phyloP scores from a whole-genome alignment of 805 yeast genomes.

The Wickerhamiella galacta region DNA sequence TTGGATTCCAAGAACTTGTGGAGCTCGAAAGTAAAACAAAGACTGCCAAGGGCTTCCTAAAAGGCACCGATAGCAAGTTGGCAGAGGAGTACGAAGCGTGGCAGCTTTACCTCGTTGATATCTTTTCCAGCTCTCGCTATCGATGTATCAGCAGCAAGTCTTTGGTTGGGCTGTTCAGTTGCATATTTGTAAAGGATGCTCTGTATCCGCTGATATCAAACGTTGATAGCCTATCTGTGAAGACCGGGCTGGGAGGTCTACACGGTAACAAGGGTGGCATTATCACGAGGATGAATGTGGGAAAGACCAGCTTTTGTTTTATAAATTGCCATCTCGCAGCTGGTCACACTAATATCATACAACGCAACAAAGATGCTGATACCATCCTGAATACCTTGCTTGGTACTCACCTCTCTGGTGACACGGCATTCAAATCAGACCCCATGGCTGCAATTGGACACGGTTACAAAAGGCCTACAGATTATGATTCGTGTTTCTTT shows the following conservation, averaged over 20 bases:
- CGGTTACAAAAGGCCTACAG: slow-evolving; percentile 29
- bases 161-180: slow-evolving; percentile 65
- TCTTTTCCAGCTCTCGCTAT: slow-evolving; percentile 24
- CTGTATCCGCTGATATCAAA: slow-evolving; percentile 37
- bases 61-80: slow-evolving; percentile 21
- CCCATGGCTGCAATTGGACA: no score
- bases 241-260: slow-evolving; percentile 89
- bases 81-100: slow-evolving; percentile 20
- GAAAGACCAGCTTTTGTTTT: slow-evolving; percentile 58
- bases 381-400: slow-evolving; percentile 35
- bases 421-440: slow-evolving; percentile 6
- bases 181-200: slow-evolving; percentile 46
- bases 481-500: slow-evolving; percentile 76
- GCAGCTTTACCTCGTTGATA: slow-evolving; percentile 18
- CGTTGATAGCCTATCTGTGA: slow-evolving; percentile 58
- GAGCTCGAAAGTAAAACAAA: slow-evolving; percentile 75
- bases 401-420: slow-evolving; percentile 5
- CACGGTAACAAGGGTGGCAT: slow-evolving; percentile 63
- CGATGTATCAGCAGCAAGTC: slow-evolving; percentile 57
- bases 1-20: slow-evolving; percentile 82
- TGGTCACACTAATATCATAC: slow-evolving; percentile 64
- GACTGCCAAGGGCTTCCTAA: slow-evolving; percentile 35
- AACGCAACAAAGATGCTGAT: slow-evolving; percentile 75
- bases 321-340: slow-evolving; percentile 87
- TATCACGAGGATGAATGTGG: slow-evolving; percentile 47